Base-by-base conservation (phyloP, 2,329 filamentous ascomycete species). In the Coleophoma crateriformis region DNA sequence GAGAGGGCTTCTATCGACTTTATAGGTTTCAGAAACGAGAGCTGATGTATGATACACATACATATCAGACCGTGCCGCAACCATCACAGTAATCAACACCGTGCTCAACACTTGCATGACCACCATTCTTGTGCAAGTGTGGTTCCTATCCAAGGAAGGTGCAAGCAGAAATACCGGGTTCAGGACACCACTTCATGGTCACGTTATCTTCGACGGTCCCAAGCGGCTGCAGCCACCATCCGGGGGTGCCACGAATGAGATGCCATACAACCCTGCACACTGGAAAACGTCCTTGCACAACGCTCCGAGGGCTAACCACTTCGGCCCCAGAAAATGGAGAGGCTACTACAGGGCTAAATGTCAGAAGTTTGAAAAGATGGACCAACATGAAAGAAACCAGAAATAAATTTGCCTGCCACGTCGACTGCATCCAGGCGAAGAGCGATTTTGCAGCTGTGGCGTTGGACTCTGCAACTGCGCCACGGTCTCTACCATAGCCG, bases 191-290 rank as follows among this genome's bases (percentile, higher is more conserved):
- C 42, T 51, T 57, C 50, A 47, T 45, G 50, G 49, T 64, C 61
- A 64, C 61, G 61, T 64, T 60, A 63, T 52, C 48, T 32, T 42
- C 45, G 49, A 37, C 48, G 50, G 50, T 42, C 54, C 60, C 53
- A 57, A 56, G 20, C 41, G 38, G 51, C 38, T 47, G 52, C 35
- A 50, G 55, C 49, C 49, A 50, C 50, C 50, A 47, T 47, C 39
- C 37, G 33, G 32, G 19, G 45, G 19, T 33, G 15, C 20, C 41
- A 17, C 61, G 60, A 63, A 63, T 64, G 20, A 59, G 46, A 49
- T n/a, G 34, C 15, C 34, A 19, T 45, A 57, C 35, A 59, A 51
- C 55, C 61, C 53, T 61, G 53, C 42, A 52, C 46, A 47, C 14
- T 37, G 20, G 17, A 33, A 56, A 54, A 51, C 44, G 50, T 45